phyloP scores from a whole-genome alignment of 352 stramenopile species.

The Aphanomyces astaci region DNA sequence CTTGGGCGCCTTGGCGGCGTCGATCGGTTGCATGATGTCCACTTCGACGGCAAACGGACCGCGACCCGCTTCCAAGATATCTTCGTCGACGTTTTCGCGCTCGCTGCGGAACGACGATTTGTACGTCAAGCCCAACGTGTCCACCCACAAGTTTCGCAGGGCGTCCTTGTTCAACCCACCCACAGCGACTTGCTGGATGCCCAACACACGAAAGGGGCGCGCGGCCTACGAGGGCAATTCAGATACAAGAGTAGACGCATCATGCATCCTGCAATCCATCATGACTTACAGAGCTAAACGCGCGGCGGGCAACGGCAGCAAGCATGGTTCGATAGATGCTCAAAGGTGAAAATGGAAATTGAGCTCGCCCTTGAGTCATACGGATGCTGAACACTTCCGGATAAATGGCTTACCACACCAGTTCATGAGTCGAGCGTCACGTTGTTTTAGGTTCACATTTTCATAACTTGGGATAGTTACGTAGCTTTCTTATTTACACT shows the following conservation, averaged over 20 bases:
- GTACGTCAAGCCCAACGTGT: conserved; percentile 68
- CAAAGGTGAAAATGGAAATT: conserved; percentile 1
- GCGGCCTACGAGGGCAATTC: conserved; percentile 15
- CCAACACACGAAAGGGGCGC: conserved; percentile 88
- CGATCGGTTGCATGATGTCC: conserved; percentile 97
- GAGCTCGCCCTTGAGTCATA: neutral
- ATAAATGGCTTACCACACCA: too few species aligned
- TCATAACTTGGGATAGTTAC: too few species aligned
- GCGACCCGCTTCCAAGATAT: conserved; percentile 91
- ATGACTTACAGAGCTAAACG: conserved; percentile 16
- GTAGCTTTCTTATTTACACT: too few species aligned
- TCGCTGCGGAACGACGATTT: conserved; percentile 64
- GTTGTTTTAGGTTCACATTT: too few species aligned
- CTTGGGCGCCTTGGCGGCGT: conserved; percentile 87
- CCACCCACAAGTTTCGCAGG: conserved; percentile 80
- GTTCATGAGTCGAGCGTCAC: too few species aligned
- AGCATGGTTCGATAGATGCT: too few species aligned
- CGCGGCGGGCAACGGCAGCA: neutral
- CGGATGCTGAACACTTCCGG: too few species aligned
- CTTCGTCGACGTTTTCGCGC: conserved; percentile 98
- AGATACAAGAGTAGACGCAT: too few species aligned
- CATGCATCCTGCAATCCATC: neutral
- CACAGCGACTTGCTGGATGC: conserved; percentile 97
- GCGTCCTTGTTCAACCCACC: conserved; percentile 84
- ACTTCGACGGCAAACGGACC: conserved; percentile 92